Evolutionary conservation across 225 moss, liverwort and hornwort genomes (phyloP), one percentile per base, ranked within the genome.

Genomic region (Lunularia cruciata): DNA sequence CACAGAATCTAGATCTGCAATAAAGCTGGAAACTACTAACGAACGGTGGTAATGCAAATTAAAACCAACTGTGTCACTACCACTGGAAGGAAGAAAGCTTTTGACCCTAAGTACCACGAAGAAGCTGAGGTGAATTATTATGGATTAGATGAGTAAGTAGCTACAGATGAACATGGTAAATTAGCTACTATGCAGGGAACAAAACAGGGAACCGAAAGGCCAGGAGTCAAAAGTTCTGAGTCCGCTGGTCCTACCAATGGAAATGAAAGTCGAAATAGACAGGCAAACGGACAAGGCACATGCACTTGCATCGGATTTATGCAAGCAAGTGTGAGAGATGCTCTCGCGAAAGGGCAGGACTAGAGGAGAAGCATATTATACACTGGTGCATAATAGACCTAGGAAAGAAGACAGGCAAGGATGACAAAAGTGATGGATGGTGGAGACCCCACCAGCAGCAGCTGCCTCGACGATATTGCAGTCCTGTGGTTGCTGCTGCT

Each of bases 401-500:
- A 54, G 3, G 54, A 54, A 54, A 20, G 54, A 54, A 54, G 54
- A 54, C 54, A 54, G 3, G 25, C 26, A 54, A 26, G 54, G 54
- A 28, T 54, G 54, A 54, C 54, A 54, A 54, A 54, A 54, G 54
- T 54, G 54, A 54, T 54, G 54, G 54, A 54, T 54, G 54, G 54
- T 54, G 54, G 6, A 54, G 54, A 54, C 54, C 54, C 54, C 54
- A 54, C 54, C 54, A 54, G 54, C 54, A 27, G 26, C 53, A 20
- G 51, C 52, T 52, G 22, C 52, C 22, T 54, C 54, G 54, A 54
- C 27, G 59, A 59, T 35, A 7, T 36, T 59, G 35, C 59, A 35
- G 59, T 59, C 36, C 59, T 35, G n/a, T 59, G 34, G 33, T 0
- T 35, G 8, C 34, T 33, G 33, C 8, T 27, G 34, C 59, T 59